phyloP scores from a whole-genome alignment of 192 early-diverging fungal species.

The Gorgonomyces haynaldii region DNA sequence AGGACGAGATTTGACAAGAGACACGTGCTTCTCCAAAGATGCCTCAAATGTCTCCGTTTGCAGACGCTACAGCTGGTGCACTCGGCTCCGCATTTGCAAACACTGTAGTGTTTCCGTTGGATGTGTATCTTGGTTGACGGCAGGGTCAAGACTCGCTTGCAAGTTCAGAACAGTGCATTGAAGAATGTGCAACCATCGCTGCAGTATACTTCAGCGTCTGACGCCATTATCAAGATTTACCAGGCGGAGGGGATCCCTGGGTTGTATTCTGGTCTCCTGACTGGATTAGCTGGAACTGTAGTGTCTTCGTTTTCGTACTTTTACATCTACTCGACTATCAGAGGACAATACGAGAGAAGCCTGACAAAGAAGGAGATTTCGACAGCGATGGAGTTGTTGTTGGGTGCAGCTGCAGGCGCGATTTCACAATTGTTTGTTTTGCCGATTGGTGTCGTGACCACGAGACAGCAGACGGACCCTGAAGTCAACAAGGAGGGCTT shows the following conservation, averaged over 20 bases:
- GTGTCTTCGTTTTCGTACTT: conserved; percentile 45
- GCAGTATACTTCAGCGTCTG: conserved; percentile 52
- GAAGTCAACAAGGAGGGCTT: conserved; percentile 45
- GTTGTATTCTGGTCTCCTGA: conserved; percentile 46
- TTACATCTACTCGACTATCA: conserved; percentile 40
- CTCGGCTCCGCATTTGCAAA: conserved; percentile 86
- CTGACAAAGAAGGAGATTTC: neutral
- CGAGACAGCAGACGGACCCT: conserved; percentile 21
- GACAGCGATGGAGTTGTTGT: conserved; percentile 60
- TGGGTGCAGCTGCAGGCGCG: conserved; percentile 86
- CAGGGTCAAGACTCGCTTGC: conserved; percentile 91
- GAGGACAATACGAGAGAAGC: conserved; percentile 22
- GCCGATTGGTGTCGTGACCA: conserved; percentile 89
- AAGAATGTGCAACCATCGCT: conserved; percentile 15
- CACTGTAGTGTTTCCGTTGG: conserved; percentile 84
- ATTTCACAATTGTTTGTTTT: conserved; percentile 80
- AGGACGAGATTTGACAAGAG: no score
- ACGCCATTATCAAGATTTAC: conserved; percentile 77
- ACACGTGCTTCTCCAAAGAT: no score
- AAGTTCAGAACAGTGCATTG: conserved; percentile 73
- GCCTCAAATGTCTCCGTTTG: conserved; percentile 71
- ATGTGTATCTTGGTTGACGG: conserved; percentile 58
- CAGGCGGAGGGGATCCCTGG: conserved; percentile 72
- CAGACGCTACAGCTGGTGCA: conserved; percentile 85
- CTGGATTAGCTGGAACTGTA: conserved; percentile 29